A percentile compares a stretch with the other conserved stretches of the same genome.
These are phyloP conservation scores for Agapanthus africanus DNA, from an alignment of 106 monocot species.

Conservation along the genomic window DNA sequence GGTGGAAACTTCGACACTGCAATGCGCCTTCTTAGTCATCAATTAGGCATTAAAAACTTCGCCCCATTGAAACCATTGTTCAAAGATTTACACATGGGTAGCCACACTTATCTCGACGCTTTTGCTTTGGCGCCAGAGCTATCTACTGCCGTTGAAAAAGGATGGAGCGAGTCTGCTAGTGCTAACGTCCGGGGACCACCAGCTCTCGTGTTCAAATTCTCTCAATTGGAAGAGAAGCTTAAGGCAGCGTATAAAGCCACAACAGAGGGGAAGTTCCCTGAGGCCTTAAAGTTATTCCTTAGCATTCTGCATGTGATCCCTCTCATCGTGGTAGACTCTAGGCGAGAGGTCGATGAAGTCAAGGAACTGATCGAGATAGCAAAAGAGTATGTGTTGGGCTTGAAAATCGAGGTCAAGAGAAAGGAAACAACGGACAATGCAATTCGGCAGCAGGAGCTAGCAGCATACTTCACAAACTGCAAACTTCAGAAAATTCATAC, in stretches of 20 bases:
- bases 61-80: constrained; percentile 61
- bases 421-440: constrained; percentile 66
- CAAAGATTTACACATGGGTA: constrained; percentile 61
- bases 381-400: constrained; percentile 68
- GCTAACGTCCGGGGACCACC: constrained; percentile 68
- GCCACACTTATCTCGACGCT: constrained; percentile 61
- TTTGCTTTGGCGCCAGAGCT: constrained; percentile 46
- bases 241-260: constrained; percentile 60
- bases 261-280: constrained; percentile 70
- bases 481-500: constrained; percentile 68
- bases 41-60: constrained; percentile 86
- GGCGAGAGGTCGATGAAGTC: constrained; percentile 87
- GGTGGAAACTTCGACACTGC: constrained; percentile 87
- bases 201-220: constrained; percentile 64
- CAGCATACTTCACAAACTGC: constrained; percentile 88
- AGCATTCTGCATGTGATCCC: constrained; percentile 65
- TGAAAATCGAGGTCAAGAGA: constrained; percentile 67
- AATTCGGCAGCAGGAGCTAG: constrained; percentile 65
- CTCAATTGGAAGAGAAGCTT: constrained; percentile 77
- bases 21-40: constrained; percentile 65
- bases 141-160: constrained; percentile 62
- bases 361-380: constrained; percentile 79
- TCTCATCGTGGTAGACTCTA: constrained; percentile 78
- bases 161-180: constrained; percentile 71
- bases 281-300: constrained; percentile 66